Conservation (phyloP, 2,329 filamentous ascomycete genomes). For the Botryotinia narcissicola region DNA sequence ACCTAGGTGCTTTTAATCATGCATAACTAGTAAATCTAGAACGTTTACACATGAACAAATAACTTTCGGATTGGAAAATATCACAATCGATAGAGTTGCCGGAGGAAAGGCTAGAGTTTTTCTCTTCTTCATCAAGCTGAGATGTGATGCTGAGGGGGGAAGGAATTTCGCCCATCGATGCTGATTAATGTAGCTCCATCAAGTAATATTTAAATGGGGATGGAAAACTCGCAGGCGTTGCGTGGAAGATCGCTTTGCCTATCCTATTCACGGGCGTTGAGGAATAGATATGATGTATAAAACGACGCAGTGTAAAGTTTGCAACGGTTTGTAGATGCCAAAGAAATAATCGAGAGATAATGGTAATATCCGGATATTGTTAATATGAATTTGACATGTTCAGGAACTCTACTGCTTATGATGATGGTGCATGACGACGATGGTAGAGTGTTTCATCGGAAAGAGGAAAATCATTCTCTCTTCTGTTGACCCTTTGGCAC, state of each 20-base stretch:
- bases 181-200: neutral
- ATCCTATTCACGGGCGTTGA: neutral
- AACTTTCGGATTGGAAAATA: neutral
- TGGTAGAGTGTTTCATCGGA: neutral
- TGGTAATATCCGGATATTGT: neutral
- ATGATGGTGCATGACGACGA: neutral
- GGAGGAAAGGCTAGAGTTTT: neutral
- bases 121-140: neutral
- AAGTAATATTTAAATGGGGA: neutral
- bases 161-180: neutral
- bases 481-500: neutral
- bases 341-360: neutral
- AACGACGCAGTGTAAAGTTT: neutral
- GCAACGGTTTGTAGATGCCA: neutral
- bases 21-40: neutral
- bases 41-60: neutral
- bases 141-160: neutral
- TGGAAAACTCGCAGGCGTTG: neutral
- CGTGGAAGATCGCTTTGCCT: neutral
- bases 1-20: neutral
- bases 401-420: neutral
- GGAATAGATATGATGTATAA: neutral
- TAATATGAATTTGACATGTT: neutral
- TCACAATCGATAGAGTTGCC: neutral
- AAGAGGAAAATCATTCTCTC: neutral